Conservation (phyloP, 2,329 filamentous ascomycete species). For the Alternaria sp. region DNA sequence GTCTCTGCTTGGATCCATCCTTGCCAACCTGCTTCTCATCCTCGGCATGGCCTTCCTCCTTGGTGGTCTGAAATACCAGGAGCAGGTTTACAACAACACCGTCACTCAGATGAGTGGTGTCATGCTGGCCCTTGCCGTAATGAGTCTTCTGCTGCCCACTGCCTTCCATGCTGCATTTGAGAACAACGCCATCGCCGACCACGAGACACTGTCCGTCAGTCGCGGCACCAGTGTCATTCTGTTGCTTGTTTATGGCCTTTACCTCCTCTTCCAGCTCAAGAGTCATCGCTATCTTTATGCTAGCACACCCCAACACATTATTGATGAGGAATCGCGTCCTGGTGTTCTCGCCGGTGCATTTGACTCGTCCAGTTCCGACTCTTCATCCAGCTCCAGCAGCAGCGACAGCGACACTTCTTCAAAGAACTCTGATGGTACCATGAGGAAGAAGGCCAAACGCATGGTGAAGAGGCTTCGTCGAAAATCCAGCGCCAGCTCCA, state of each 20-base stretch:
- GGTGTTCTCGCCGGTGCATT: constrained; percentile 84
- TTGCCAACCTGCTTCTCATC: constrained; percentile 87
- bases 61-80: constrained; percentile 83
- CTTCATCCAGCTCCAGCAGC: constrained; percentile 55
- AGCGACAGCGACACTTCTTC: constrained; percentile 72
- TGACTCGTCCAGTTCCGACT: constrained; percentile 70
- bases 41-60: constrained; percentile 91
- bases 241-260: constrained; percentile 81
- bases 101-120: constrained; percentile 97
- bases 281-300: constrained; percentile 92
- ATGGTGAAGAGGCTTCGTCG: constrained; percentile 76
- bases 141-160: constrained; percentile 87
- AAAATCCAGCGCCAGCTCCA: constrained; percentile 78
- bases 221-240: constrained; percentile 88
- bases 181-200: constrained; percentile 68
- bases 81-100: constrained; percentile 95
- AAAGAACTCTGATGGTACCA: constrained; percentile 72
- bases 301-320: constrained; percentile 88
- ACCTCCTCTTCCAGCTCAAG: constrained; percentile 89
- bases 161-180: constrained; percentile 91
- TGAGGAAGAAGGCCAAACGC: constrained; percentile 76
- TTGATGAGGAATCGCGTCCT: constrained; percentile 88
- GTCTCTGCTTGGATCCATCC: constrained; percentile 85
- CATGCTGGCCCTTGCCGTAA: constrained; percentile 86
- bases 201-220: constrained; percentile 80